Percentiles rank a stretch among this genome's conserved stretches.
Conservation (phyloP, 495 filamentous ascomycete species). For the Trichoderma gamsii region DNA sequence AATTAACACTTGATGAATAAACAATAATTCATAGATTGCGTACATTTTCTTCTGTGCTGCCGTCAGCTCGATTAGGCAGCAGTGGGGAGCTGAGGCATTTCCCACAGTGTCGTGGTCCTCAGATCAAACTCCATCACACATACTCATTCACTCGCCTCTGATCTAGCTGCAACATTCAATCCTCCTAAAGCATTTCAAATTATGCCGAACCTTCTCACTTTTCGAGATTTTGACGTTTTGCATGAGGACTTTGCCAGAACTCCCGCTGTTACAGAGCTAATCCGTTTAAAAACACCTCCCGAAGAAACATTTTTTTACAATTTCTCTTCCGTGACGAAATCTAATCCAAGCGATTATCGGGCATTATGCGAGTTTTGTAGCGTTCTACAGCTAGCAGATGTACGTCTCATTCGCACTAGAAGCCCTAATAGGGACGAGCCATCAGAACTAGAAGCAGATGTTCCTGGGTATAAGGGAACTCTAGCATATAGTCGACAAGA, state of each 20-base stretch:
- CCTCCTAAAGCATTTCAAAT: neutral
- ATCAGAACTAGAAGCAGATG: neutral
- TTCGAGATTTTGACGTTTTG: neutral
- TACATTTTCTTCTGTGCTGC: too few relatives aligned
- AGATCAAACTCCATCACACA: too few relatives aligned
- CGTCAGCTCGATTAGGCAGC: too few relatives aligned
- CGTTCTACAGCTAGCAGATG: neutral
- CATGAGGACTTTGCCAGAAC: neutral
- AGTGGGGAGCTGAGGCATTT: too few relatives aligned
- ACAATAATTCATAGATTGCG: too few relatives aligned
- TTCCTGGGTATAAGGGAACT: neutral
- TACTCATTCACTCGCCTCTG: too few relatives aligned
- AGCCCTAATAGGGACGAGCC: neutral
- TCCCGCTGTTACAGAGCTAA: neutral
- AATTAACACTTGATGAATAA: too few relatives aligned
- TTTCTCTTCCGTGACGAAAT: neutral
- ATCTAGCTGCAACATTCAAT: too few relatives aligned
- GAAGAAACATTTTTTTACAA: neutral
- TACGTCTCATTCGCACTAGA: neutral
- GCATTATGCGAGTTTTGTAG: neutral
- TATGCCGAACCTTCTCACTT: neutral
- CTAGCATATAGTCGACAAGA: neutral
- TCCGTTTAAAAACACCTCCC: neutral
- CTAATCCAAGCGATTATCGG: neutral
- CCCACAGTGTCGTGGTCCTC: too few relatives aligned